phyloP scores from a whole-genome alignment of 164 flowering plant species.

The Buxus sempervirens region DNA sequence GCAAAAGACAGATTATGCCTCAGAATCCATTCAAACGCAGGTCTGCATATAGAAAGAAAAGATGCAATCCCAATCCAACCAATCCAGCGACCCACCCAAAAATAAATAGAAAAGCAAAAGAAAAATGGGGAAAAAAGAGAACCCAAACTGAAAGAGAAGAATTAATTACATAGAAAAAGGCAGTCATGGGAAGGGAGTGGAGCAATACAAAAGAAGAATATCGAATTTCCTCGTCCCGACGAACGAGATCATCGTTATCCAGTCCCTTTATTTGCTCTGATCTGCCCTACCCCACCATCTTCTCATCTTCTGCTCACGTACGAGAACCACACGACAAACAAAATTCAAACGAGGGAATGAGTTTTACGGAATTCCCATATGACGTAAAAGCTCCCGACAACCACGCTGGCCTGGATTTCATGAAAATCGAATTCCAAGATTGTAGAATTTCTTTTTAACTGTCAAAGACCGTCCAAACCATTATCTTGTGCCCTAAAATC shows the following conservation, averaged over 20 bases:
- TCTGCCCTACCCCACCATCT: background rate
- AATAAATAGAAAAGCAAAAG: background rate
- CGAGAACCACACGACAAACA: background rate
- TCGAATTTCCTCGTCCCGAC: slow-evolving; percentile 10
- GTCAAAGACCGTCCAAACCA: no score
- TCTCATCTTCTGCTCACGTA: background rate
- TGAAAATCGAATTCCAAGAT: background rate
- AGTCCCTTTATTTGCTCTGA: slow-evolving; percentile 4
- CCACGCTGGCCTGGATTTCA: no score
- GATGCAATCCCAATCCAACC: background rate
- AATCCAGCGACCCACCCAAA: no score
- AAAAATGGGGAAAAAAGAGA: background rate
- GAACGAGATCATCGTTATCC: slow-evolving; percentile 34
- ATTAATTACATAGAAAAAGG: background rate
- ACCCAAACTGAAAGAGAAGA: background rate
- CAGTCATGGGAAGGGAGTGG: slow-evolving; percentile 14
- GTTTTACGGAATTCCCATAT: no score
- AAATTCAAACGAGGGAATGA: background rate
- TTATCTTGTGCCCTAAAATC: no score
- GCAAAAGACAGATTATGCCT: slow-evolving; percentile 13
- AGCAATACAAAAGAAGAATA: slow-evolving; percentile 12
- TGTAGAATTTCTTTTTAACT: no score
- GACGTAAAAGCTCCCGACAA: no score
- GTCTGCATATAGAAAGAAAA: slow-evolving; percentile 12
- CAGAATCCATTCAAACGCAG: background rate